These are phyloP conservation scores for Apiospora rasikravindrae DNA, from an alignment of 2,329 filamentous ascomycete species.

Conservation along the genomic window DNA sequence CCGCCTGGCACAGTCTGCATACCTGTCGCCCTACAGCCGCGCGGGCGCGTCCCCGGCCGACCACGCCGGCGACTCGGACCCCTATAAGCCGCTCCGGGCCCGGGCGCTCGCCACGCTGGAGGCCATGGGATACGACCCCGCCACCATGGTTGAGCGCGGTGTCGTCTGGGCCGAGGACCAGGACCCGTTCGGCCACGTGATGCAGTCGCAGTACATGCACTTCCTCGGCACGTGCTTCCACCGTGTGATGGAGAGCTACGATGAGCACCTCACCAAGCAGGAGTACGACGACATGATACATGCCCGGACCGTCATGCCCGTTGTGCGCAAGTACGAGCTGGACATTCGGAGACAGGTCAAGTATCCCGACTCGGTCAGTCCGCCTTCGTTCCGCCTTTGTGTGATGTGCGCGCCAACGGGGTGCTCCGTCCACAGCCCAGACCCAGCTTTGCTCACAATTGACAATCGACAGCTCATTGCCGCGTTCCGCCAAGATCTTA, in stretches of 20 bases:
- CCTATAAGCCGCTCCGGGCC: slow-evolving; percentile 27
- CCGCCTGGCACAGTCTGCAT: too few relatives aligned
- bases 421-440: too few relatives aligned
- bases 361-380: too few relatives aligned
- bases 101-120: slow-evolving; percentile 27
- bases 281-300: slow-evolving; percentile 34
- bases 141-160: slow-evolving; percentile 28
- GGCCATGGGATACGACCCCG: slow-evolving; percentile 28
- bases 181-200: slow-evolving; percentile 35
- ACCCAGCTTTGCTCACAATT: slow-evolving; percentile 18
- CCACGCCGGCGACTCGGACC: neutral
- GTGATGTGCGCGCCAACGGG: too few relatives aligned
- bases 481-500: slow-evolving; percentile 27
- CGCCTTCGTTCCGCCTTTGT: too few relatives aligned
- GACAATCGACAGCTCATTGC: slow-evolving; percentile 28
- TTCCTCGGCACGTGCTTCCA: slow-evolving; percentile 31
- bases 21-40: too few relatives aligned
- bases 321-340: slow-evolving; percentile 30
- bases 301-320: slow-evolving; percentile 29
- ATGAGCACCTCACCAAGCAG: slow-evolving; percentile 31
- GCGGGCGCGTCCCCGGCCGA: too few relatives aligned
- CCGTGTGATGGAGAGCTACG: slow-evolving; percentile 33
- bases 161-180: slow-evolving; percentile 35
- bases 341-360: slow-evolving; percentile 27
- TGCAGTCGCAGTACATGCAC: slow-evolving; percentile 32